Evolutionary conservation across 352 stramenopile genomes (phyloP).

Genomic region (Stramenopiles sp.): DNA sequence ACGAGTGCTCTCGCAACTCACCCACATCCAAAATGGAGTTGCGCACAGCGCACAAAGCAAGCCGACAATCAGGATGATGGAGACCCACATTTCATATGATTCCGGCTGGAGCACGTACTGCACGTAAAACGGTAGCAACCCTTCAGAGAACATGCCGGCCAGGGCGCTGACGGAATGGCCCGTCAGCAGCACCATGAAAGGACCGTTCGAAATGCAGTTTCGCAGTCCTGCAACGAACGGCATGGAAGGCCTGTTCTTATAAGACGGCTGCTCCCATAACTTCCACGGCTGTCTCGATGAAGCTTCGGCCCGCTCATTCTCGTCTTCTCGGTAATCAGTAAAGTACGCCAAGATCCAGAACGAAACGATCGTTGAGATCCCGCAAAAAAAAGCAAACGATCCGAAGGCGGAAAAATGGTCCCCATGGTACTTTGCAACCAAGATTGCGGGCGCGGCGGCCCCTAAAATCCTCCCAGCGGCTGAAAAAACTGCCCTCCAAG

Average conservation of each 20-base stretch:
- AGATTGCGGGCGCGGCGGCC: constrained; percentile 3
- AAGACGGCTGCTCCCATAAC: constrained; percentile 1
- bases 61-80: constrained; percentile 10
- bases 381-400: background rate
- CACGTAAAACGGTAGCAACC: constrained; percentile 10
- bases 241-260: background rate
- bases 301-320: background rate
- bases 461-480: constrained; percentile 13
- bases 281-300: background rate
- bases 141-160: constrained; percentile 6
- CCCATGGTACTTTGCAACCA: background rate
- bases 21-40: constrained; percentile 16
- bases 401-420: constrained; percentile 10
- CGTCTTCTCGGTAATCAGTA: background rate
- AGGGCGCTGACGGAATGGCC: constrained; percentile 7
- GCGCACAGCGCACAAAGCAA: constrained; percentile 1
- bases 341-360: constrained; percentile 7
- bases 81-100: constrained; percentile 16
- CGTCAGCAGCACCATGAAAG: constrained; percentile 13
- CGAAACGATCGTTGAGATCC: background rate
- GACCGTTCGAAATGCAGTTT: constrained; percentile 13
- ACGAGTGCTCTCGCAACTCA: background rate
- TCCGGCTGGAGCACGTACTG: constrained; percentile 14
- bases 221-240: constrained; percentile 10
- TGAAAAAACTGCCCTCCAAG: constrained; percentile 13